Evolutionary conservation across 306 rosid genomes (phyloP).

Genomic region (Mimosa pudica): DNA sequence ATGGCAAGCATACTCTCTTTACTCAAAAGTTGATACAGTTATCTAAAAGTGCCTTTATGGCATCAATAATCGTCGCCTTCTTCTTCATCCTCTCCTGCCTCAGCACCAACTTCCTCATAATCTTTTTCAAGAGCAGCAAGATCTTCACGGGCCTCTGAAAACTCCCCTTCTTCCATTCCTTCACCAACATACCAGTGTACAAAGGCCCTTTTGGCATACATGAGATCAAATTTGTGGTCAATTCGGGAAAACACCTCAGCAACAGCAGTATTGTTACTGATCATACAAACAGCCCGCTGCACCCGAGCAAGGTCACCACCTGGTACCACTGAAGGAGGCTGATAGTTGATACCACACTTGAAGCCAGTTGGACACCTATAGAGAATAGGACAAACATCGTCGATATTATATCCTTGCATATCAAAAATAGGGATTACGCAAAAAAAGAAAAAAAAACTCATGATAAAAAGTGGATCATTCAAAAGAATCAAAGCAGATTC

Average conservation of each 20-base stretch:
- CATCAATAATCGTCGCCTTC: slow-evolving; percentile 72
- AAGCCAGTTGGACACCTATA: slow-evolving; percentile 98
- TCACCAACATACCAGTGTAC: slow-evolving; percentile 99
- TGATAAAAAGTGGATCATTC: background rate
- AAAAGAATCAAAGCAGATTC: background rate
- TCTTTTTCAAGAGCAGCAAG: slow-evolving; percentile 99
- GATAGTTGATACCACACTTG: slow-evolving; percentile 97
- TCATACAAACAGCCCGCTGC: slow-evolving; percentile 98
- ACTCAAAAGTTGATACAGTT: slow-evolving; percentile 32
- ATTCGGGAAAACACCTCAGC: slow-evolving; percentile 99
- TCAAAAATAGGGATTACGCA: background rate
- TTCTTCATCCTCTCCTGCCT: slow-evolving; percentile 89
- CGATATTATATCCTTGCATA: background rate
- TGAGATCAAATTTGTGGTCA: slow-evolving; percentile 95
- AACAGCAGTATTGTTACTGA: slow-evolving; percentile 98
- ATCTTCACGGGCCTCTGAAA: slow-evolving; percentile 99
- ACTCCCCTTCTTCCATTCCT: slow-evolving; percentile 99
- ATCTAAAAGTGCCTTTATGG: slow-evolving; percentile 32
- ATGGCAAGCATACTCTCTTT: slow-evolving; percentile 44
- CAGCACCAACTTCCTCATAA: slow-evolving; percentile 98
- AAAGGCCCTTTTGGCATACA: slow-evolving; percentile 98
- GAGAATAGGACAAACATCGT: slow-evolving; percentile 22
- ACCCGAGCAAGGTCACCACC: slow-evolving; percentile 96
- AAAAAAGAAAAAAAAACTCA: background rate
- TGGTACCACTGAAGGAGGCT: slow-evolving; percentile 97